Evolutionary conservation across 768 basidiomycete species (phyloP), one percentile per base, ranked within the genome.

Genomic region (Multifurca ochricompacta): DNA sequence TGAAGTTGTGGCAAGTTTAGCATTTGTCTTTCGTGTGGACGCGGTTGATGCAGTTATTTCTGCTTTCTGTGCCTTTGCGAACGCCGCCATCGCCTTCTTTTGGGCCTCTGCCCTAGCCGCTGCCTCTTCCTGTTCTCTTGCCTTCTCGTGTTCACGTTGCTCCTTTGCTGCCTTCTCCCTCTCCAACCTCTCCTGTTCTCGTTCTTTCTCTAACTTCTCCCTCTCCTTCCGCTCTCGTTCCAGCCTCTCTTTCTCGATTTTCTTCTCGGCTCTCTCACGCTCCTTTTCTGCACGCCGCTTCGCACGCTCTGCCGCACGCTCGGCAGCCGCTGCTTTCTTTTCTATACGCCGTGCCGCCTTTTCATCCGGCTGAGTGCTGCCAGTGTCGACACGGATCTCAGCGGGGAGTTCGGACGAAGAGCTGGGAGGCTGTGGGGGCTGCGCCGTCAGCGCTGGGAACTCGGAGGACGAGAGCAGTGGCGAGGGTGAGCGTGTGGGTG

Each of bases 401-500:
- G 31, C 58, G 58, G 50, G 53, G 46, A 39, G 58, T 27, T 59
- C 63, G 42, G 64, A 58, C 34, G 69, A 65, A 16, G 68, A 54
- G 35, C 68, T 68, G 40, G 68, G 63, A 55, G 60, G 51, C 52
- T 64, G 61, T 59, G 66, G 66, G 39, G 59, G 56, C 67, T 62
- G 70, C 58, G 65, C 73, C 59, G 76, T 70, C 56, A 91, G 73
- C 34, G 87, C 85, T 49, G 87, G 89, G 66, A 91, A 91, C 68
- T 91, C 89, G 65, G 78, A 71, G 36, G 80, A 71, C 58, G 87
- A 87, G 51, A 89, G 65, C 44, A 69, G 67, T 48, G 74, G 75
- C 52, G 75, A 71, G 32, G 63, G 59, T 44, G 64, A 59, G 35
- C 48, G 60, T 36, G 60, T 44, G 54, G 54, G 53, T 25, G 51